Evolutionary conservation across 139 green algal species (phyloP).

Genomic region (Volvox africanus): DNA sequence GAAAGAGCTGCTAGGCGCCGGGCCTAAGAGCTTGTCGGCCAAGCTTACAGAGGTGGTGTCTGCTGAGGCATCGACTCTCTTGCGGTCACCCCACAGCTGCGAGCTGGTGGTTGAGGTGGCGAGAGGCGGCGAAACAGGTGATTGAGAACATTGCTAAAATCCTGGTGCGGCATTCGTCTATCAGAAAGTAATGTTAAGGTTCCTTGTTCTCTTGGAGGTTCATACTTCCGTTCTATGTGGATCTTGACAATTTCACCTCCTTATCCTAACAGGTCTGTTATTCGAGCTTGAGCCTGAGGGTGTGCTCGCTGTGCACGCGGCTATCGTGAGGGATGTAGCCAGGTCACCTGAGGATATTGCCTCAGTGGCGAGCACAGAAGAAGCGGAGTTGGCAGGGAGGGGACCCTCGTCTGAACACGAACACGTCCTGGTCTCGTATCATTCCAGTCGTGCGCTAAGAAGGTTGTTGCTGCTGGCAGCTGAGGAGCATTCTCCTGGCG

Average conservation of each 20-base stretch:
- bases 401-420: slow-evolving; percentile 11
- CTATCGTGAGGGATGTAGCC: slow-evolving; percentile 61
- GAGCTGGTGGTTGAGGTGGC: slow-evolving; percentile 80
- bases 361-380: slow-evolving; percentile 8
- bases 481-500: not conserved
- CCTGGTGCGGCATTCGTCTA: not conserved
- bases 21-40: slow-evolving; percentile 56
- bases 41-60: slow-evolving; percentile 59
- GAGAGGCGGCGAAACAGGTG: slow-evolving; percentile 67
- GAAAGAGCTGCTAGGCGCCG: slow-evolving; percentile 78
- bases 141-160: not conserved
- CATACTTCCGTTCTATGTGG: not conserved
- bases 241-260: not conserved
- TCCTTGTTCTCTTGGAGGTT: not conserved
- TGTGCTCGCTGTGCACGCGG: slow-evolving; percentile 68
- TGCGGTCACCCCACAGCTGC: slow-evolving; percentile 63
- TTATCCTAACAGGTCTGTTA: slow-evolving; percentile 55
- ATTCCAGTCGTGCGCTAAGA: too few species aligned
- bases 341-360: not conserved
- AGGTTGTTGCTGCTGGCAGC: slow-evolving; percentile 60
- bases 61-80: slow-evolving; percentile 49
- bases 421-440: slow-evolving; percentile 69
- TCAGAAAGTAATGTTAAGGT: not conserved
- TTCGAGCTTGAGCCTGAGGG: slow-evolving; percentile 50
- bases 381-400: slow-evolving; percentile 5